Conservation (phyloP, 2,329 filamentous ascomycete genomes). For the Colletotrichum sp. region DNA sequence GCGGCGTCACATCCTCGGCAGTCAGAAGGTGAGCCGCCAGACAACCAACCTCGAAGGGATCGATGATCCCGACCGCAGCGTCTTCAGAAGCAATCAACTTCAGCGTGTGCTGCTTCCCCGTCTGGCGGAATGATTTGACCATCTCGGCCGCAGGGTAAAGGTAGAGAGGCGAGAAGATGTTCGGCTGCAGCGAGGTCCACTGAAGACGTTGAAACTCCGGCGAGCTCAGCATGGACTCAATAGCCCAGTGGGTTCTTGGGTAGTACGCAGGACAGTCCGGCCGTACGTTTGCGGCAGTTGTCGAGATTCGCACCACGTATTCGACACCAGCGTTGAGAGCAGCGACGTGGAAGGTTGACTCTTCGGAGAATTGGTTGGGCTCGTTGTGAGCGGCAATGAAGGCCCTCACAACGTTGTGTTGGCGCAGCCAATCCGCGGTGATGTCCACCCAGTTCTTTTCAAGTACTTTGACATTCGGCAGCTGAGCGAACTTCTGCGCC, state of each 20-base stretch:
- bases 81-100: constrained; percentile 31
- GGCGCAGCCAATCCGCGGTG: constrained; percentile 42
- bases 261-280: constrained; percentile 40
- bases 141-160: constrained; percentile 30
- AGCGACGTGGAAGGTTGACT: constrained; percentile 39
- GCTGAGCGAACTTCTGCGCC: constrained; percentile 32
- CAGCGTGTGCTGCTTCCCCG: constrained; percentile 34
- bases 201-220: constrained; percentile 37
- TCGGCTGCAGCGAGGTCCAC: constrained; percentile 46
- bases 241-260: constrained; percentile 42
- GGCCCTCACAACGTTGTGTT: constrained; percentile 36
- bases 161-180: constrained; percentile 23
- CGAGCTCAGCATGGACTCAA: constrained; percentile 40
- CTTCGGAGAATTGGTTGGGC: constrained; percentile 43
- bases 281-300: constrained; percentile 38
- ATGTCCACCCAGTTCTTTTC: constrained; percentile 42
- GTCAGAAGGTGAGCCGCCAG: constrained; percentile 39
- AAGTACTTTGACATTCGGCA: constrained; percentile 37
- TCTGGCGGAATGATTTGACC: constrained; percentile 36
- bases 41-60: constrained; percentile 36
- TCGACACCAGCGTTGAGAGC: constrained; percentile 39
- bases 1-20: constrained; percentile 28
- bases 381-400: constrained; percentile 45
- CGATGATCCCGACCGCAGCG: constrained; percentile 33
- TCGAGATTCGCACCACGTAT: constrained; percentile 48